Base-by-base conservation (phyloP, 768 basidiomycete species). In the Boletus coccyginus region DNA sequence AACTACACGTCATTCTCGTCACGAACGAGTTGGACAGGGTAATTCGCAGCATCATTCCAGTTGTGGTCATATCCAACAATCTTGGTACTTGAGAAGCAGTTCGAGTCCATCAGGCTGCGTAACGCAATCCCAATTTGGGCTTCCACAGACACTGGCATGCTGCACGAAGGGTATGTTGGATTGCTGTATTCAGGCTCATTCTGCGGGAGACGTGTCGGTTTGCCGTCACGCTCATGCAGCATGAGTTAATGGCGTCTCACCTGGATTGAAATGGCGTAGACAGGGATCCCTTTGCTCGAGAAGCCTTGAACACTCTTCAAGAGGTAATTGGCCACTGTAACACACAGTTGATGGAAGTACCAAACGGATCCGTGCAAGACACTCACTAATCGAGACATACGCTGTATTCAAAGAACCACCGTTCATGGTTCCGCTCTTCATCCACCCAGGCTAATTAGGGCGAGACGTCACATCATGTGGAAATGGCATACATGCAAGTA, bases 1-100 rank as follows among this genome's bases (percentile, higher is more conserved):
- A 24, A 39, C 3, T 32, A 21, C 1, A 13, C 3, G 32, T 7
- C 3, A 27, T 9, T 32, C 32, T n/a, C 17, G 35, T 44, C 27
- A 68, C 75, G 52, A 40, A 81, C 81, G 74, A 78, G 59, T 72
- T 81, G 71, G 2, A 86, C 77, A 0, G 89, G 84, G 60, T 90
- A 90, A 13, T 75, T 70, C 7, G 74, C 81, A 14, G 86, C 85
- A 56, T 82, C 78, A 49, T 78, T 73, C 90, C 90, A 92, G 63
- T 92, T 91, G 61, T 91, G 89, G 62, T 89, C 82, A 57, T 76
- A 81, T 24, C 87, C 89, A 35, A 90, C 76, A 39, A 91, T 75
- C 69, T 83, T 86, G 40, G 84, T 81, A 17, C 64, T 62, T 0
- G 77, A 76, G 44, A 89, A 78, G 0, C 85, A 84, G 55, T 87